phyloP scores from a whole-genome alignment of 2,329 filamentous ascomycete species.

The Microcyclospora pomicola region DNA sequence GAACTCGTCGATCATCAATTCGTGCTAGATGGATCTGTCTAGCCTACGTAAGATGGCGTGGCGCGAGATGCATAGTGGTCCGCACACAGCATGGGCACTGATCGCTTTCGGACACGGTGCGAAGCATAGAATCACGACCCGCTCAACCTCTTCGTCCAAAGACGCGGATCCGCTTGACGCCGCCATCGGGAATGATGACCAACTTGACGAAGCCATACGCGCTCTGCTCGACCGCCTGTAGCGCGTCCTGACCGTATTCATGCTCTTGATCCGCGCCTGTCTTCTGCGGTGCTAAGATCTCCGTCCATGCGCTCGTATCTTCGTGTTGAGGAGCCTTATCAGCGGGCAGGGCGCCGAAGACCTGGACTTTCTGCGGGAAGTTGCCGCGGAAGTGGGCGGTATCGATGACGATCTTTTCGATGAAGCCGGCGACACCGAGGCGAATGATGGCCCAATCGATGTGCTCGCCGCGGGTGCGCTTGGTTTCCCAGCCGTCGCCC shows the following conservation, averaged over 20 bases:
- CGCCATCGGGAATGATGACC: constrained; percentile 84
- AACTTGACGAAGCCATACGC: constrained; percentile 74
- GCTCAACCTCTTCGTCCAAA: constrained; percentile 40
- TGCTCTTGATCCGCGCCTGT: constrained; percentile 62
- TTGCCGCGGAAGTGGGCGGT: constrained; percentile 76
- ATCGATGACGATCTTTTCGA: constrained; percentile 58
- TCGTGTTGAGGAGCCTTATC: constrained; percentile 42
- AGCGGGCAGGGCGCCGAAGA: constrained; percentile 45
- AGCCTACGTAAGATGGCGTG: no score
- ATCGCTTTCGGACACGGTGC: no score
- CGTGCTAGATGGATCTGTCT: no score
- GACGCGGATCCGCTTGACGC: constrained; percentile 74
- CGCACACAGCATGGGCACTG: no score
- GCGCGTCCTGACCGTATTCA: constrained; percentile 36
- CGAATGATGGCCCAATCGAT: constrained; percentile 70
- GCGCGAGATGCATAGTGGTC: not conserved
- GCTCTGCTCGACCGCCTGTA: constrained; percentile 36
- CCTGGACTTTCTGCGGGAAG: constrained; percentile 61
- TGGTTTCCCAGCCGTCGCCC: constrained; percentile 81
- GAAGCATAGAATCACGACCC: no score
- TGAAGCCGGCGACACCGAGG: constrained; percentile 51
- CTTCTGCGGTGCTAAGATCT: constrained; percentile 52
- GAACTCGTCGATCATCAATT: no score
- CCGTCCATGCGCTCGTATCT: constrained; percentile 48
- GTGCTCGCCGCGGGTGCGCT: constrained; percentile 58